These are phyloP conservation scores for Chlorella variabilis DNA, from an alignment of 163 green algal species.

Conservation along the genomic window DNA sequence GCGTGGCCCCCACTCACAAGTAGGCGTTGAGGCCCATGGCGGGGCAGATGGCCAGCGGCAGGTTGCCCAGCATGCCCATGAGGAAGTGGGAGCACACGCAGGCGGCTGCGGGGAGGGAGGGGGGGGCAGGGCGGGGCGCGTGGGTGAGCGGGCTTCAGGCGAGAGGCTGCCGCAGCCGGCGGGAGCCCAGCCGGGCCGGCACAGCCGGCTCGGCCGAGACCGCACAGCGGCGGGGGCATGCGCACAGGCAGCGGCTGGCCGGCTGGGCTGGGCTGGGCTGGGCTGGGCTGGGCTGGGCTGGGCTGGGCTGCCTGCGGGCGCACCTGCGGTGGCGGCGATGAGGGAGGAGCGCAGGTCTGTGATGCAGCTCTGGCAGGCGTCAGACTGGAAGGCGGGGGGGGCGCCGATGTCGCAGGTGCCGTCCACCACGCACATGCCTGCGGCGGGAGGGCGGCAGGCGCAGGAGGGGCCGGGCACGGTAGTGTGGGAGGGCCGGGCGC, in stretches of 20 bases:
- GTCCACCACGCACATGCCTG: conserved; percentile 27
- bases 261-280: too few species aligned
- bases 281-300: too few species aligned
- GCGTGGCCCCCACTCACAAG: conserved; percentile 12
- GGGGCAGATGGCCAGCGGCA: conserved; percentile 64
- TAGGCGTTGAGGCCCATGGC: conserved; percentile 61
- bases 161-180: too few species aligned
- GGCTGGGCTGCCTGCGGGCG: too few species aligned
- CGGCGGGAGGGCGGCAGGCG: background rate
- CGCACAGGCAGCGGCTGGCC: too few species aligned
- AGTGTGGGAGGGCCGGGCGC: background rate
- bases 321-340: conserved; percentile 64
- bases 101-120: background rate
- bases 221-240: too few species aligned
- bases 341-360: conserved; percentile 36
- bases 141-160: too few species aligned
- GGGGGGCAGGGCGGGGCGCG: background rate
- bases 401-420: background rate
- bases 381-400: background rate
- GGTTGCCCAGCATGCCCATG: conserved; percentile 68
- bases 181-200: too few species aligned
- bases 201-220: too few species aligned
- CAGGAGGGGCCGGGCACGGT: background rate
- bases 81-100: conserved; percentile 62
- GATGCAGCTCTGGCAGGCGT: conserved; percentile 39